Evolutionary conservation across 129 eudicot species (phyloP).

Genomic region (Flaveria trinervia): DNA sequence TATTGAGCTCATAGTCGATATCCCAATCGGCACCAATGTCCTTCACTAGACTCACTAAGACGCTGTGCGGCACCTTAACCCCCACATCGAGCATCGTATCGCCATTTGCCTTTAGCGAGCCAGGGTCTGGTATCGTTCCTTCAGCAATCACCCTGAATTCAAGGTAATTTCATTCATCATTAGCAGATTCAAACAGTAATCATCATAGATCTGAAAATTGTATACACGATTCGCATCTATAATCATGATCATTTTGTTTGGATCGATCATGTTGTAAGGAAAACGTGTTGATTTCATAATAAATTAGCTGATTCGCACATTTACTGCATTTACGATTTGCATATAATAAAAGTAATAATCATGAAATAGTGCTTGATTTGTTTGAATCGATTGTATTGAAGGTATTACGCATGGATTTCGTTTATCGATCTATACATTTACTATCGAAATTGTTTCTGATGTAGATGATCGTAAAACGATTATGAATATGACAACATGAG

Average conservation of each 20-base stretch:
- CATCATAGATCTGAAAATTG: background rate
- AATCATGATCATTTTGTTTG: background rate
- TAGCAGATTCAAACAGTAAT: slow-evolving; percentile 1
- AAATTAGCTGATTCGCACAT: no score
- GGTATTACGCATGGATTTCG: background rate
- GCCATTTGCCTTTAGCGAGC: slow-evolving; percentile 60
- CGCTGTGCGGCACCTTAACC: slow-evolving; percentile 71
- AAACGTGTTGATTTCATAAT: background rate
- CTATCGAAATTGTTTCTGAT: background rate
- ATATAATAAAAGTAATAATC: background rate
- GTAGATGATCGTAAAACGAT: background rate
- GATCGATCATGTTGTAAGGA: background rate
- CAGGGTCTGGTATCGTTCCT: slow-evolving; percentile 80
- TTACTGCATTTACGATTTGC: no score
- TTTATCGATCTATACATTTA: background rate
- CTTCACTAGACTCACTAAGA: slow-evolving; percentile 53
- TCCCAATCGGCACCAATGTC: slow-evolving; percentile 88
- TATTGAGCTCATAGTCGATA: slow-evolving; percentile 64
- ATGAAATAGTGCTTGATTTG: background rate
- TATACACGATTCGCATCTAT: background rate
- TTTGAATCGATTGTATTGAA: background rate
- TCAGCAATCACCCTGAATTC: slow-evolving; percentile 66
- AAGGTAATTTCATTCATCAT: background rate
- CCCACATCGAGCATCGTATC: slow-evolving; percentile 64
- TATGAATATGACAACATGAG: background rate